Evolutionary conservation across 2,329 filamentous ascomycete species (phyloP), one percentile per base, ranked within the genome.

Genomic region (Huntiella decipiens): DNA sequence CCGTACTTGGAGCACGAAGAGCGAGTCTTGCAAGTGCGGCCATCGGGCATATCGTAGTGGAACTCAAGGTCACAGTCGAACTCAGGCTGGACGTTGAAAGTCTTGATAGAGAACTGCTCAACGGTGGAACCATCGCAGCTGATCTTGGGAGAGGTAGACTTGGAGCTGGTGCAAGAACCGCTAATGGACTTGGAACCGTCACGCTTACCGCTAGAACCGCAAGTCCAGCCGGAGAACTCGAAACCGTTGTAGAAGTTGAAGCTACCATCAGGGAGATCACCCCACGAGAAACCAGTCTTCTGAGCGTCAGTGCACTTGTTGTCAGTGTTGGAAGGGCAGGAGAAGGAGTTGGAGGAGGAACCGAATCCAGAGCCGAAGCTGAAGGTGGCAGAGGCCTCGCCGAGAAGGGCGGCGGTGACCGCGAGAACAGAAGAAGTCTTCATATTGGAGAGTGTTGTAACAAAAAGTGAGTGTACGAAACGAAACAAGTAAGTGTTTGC

Each of bases 21-120:
- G 51, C 74, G 76, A 56, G 92, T 81, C 66, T 82, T 88, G 77
- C 88, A 96, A 50, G 62, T 73, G 11, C 74, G 78, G 54, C 82
- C 82, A 59, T 88, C 83, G 2, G 76, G 71, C 85, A 95, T 93
- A 56, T 68, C 71, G 64, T 88, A 95, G 67, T 83, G 73, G 66
- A 94, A 85, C 62, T 88, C 77, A 45, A 96, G 65, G 52, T 87
- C 77, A 54, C 74, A 77, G 61, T 88, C 79, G 57, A 80, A 77
- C 57, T 84, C 77, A 52, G 77, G 70, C 39, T 74, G 75, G 54
- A 95, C 66, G 52, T 88, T 70, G 61, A 93, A 73, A 54, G 74
- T 68, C 52, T 67, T 73, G 56, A 93, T 75, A 33, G 86, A 91
- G 68, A 93, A 91, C 52, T 71, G 66, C 53, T 69, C 60, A 39